Conservation (phyloP, 2,329 filamentous ascomycete genomes). For the Claviceps sp. region DNA sequence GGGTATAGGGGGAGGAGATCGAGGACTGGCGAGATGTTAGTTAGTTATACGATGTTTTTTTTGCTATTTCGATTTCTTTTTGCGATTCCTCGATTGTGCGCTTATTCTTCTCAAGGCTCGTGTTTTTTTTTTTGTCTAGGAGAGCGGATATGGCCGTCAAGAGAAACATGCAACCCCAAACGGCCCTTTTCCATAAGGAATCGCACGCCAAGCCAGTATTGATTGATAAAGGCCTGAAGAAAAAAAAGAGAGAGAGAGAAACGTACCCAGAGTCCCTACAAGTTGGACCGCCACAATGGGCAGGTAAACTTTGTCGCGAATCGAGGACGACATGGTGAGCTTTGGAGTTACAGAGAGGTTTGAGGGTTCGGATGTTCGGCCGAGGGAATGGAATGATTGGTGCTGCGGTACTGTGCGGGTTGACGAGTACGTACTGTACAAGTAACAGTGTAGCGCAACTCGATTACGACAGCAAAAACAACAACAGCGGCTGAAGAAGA, state of each 20-base stretch:
- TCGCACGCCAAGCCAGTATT: too few species aligned
- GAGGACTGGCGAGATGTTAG: constrained; percentile 25
- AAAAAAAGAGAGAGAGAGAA: too few species aligned
- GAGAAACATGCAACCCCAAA: too few species aligned
- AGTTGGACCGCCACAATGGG: constrained; percentile 20
- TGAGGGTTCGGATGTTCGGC: not conserved
- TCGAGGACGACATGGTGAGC: constrained; percentile 1
- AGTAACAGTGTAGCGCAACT: too few species aligned
- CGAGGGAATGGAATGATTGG: not conserved
- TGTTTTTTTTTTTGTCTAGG: not conserved
- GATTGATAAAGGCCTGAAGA: too few species aligned
- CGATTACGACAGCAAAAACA: too few species aligned
- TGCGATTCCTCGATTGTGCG: not conserved
- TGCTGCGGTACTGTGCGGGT: too few species aligned
- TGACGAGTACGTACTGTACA: too few species aligned
- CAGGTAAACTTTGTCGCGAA: constrained; percentile 24
- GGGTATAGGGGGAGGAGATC: constrained; percentile 43
- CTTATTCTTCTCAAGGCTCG: not conserved
- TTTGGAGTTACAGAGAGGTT: not conserved
- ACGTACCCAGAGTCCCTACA: constrained; percentile 23
- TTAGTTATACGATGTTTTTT: not conserved
- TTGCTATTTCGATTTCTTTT: not conserved
- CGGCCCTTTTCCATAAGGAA: too few species aligned
- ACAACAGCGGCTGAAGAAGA: too few species aligned
- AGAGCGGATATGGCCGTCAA: too few species aligned